Base-by-base conservation (phyloP, 345 rosid genomes). In the Dovyalis caffra region DNA sequence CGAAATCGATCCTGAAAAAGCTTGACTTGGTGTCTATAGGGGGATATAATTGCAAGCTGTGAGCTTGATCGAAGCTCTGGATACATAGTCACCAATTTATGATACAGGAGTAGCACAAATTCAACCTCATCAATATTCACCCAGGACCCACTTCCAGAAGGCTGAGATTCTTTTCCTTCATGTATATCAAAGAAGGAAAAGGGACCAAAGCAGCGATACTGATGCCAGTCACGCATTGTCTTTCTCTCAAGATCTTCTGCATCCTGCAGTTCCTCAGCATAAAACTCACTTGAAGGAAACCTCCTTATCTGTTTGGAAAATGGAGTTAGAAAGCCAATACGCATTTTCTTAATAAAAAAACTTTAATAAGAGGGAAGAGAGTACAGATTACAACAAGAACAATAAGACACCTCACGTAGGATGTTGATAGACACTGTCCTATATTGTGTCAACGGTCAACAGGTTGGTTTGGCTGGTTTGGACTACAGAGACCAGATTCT, bases 241-340 rank as follows among this genome's bases (percentile, higher is more conserved):
- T 83, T 91, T 23, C 73, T 74, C 69, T 81, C 85, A 60, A 95
- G 82, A 79, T 87, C 87, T 72, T 88, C 73, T 64, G 97, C 98
- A 88, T 93, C 98, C 86, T 90, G 89, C 76, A 95, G 75, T 75
- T 88, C 92, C 77, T 82, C 91, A 29, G 79, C 81, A 78, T 95
- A 95, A 81, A 95, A 95, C 77, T 88, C 93, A 73, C 79, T 88
- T 20, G 98, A 95, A 26, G 99, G 99, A 80, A 95, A 95, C 81
- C 85, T 88, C 80, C 99, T 82, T 71, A 95, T 91, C 98, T 93
- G 85, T 78, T 73, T 71, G 33, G 31, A 3, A 68, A 29, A 57
- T 8, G 29, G 43, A 58, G 43, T 77, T 11, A 68, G 76, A 70
- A 32, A 53, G 31, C 56, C 62, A 20, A 20, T 66, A 28, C 10